Percentiles rank a stretch among this genome's conserved stretches.
These are phyloP conservation scores for Backusella tarrabulga DNA, from an alignment of 192 early-diverging fungal species.

Conservation along the genomic window DNA sequence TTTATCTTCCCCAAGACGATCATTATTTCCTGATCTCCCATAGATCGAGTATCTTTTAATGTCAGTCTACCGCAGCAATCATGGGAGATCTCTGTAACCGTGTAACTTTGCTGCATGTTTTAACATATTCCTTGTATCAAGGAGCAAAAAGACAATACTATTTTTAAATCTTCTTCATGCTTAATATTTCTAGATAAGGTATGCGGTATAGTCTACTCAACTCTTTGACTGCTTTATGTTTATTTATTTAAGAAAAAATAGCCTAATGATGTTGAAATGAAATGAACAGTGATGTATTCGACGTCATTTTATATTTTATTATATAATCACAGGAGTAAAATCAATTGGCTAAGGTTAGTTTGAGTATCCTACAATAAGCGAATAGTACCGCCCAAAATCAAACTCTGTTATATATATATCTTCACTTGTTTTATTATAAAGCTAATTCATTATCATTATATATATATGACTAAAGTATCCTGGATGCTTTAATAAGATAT, in stretches of 20 bases:
- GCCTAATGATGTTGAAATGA: too few relatives aligned
- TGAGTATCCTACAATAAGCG: neutral
- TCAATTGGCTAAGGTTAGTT: neutral
- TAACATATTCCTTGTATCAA: too few relatives aligned
- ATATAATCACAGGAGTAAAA: neutral
- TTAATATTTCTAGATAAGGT: too few relatives aligned
- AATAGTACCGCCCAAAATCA: neutral
- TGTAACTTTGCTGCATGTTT: neutral
- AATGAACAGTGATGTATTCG: too few relatives aligned
- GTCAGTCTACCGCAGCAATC: neutral
- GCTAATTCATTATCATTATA: neutral
- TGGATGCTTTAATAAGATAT: neutral
- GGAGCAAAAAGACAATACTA: too few relatives aligned
- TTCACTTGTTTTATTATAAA: neutral
- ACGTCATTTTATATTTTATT: neutral
- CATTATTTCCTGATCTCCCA: neutral
- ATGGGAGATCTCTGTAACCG: neutral
- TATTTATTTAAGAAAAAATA: too few relatives aligned
- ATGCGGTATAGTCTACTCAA: too few relatives aligned
- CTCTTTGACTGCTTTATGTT: too few relatives aligned
- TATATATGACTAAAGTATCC: neutral
- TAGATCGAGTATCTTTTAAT: neutral
- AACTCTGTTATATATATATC: neutral
- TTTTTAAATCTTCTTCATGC: too few relatives aligned
- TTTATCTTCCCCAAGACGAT: neutral